Evolutionary conservation across 345 rosid genomes (phyloP).

Genomic region (Camelina neglecta): DNA sequence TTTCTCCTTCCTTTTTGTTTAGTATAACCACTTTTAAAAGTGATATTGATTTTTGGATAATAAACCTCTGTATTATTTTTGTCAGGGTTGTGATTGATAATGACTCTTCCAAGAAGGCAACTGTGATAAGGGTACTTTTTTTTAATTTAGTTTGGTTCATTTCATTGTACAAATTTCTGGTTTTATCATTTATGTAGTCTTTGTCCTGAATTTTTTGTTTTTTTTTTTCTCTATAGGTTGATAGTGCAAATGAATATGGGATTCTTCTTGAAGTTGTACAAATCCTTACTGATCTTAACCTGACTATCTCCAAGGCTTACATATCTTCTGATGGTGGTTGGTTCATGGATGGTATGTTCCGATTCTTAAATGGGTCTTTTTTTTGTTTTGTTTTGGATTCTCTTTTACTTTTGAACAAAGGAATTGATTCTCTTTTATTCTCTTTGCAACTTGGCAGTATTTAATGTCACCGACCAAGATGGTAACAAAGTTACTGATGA

Average conservation of each 20-base stretch:
- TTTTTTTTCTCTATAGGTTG: constrained; percentile 58
- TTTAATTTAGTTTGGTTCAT: background rate
- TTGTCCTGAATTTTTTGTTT: constrained; percentile 4
- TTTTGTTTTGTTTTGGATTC: background rate
- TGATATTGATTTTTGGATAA: constrained; percentile 24
- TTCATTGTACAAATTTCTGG: background rate
- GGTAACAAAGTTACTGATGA: constrained; percentile 85
- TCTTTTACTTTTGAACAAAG: background rate
- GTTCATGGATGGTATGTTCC: constrained; percentile 93
- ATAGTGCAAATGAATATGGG: constrained; percentile 93
- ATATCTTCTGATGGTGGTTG: constrained; percentile 97
- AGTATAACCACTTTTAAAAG: constrained; percentile 1
- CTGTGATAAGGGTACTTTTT: constrained; percentile 72
- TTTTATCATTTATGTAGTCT: background rate
- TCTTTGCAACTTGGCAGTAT: constrained; percentile 53
- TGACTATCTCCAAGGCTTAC: constrained; percentile 80
- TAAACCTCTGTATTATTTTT: constrained; percentile 13
- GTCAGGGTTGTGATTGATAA: constrained; percentile 96
- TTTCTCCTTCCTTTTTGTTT: background rate
- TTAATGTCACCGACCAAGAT: constrained; percentile 85
- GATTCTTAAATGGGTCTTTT: background rate
- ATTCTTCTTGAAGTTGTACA: constrained; percentile 96
- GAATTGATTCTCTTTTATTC: constrained; percentile 18
- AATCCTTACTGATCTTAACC: constrained; percentile 90
- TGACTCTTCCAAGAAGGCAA: constrained; percentile 84